Percentiles rank a stretch among this genome's conserved stretches.
Evolutionary conservation across 768 basidiomycete genomes (phyloP).

Genomic region (Macrolepiota albuminosa): DNA sequence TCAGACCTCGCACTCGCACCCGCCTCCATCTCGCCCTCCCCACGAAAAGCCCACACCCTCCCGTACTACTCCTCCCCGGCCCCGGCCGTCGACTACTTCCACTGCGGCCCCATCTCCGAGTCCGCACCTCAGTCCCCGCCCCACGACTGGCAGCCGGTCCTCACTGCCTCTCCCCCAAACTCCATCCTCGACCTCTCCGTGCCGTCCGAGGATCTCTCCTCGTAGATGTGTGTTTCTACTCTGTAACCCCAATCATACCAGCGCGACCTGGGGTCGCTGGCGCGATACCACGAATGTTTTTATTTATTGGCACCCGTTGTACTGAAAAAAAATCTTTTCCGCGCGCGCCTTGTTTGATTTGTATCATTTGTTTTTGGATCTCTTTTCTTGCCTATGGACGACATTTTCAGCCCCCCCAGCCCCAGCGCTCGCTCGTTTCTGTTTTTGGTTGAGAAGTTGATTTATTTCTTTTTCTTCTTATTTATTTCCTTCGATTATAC

Average conservation of each 20-base stretch:
- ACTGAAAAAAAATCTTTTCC: too few species aligned
- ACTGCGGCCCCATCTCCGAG: constrained; percentile 8
- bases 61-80: constrained; percentile 11
- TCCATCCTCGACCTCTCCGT: background rate
- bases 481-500: too few species aligned
- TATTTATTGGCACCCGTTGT: too few species aligned
- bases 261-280: constrained; percentile 14
- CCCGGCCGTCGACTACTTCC: constrained; percentile 14
- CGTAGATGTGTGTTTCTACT: background rate
- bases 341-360: too few species aligned
- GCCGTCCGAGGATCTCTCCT: background rate
- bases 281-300: too few species aligned
- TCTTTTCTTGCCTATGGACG: too few species aligned
- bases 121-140: constrained; percentile 3
- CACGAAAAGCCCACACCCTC: background rate
- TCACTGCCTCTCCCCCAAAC: constrained; percentile 6
- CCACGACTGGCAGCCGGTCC: constrained; percentile 5
- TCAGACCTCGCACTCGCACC: constrained; percentile 49
- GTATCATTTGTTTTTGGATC: too few species aligned
- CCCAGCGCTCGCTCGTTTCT: too few species aligned
- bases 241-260: background rate
- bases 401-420: too few species aligned
- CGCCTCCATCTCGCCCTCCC: constrained; percentile 18
- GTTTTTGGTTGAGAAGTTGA: too few species aligned
- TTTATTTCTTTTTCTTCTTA: too few species aligned